Base-by-base conservation (phyloP, 345 rosid species). In the Cardamine resedifolia region DNA sequence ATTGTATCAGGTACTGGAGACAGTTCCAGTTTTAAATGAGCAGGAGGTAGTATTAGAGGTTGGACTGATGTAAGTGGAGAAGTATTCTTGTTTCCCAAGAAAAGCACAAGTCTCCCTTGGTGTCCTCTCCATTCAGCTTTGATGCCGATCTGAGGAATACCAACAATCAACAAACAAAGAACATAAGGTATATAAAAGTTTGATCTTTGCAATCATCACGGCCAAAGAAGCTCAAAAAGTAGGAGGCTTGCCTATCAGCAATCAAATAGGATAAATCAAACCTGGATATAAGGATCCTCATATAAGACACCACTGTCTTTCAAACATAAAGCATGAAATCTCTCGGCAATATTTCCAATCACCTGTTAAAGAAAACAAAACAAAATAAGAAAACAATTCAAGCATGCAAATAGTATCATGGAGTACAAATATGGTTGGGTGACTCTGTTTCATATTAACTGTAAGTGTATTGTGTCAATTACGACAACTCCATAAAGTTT, bases 101-200 rank as follows among this genome's bases (percentile, higher is more conserved):
- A 95, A 95, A 70, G 93, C 34, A 90, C 88, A 73, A 95, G 88
- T 69, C 94, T 92, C 31, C 98, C 99, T 20, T 85, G 96, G 65
- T 92, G 96, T 49, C 79, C 94, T 70, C 89, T 83, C 99, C 98
- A 91, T 62, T 95, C 99, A 60, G 98, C 98, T 84, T 95, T 95
- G 62, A 91, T 83, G 50, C 99, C 99, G 68, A 95, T 87, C 99
- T 95, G 83, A 53, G 30, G 73, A 76, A 34, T 65, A 58, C 48
- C 19, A 71, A 65, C 56, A 70, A 52, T 78, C 52, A 48, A 68
- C 39, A 60, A 48, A 60, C 28, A 52, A 69, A 59, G 45, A 52
- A 45, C 52, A 19, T 44, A 18, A 44, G 34, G 19, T 16, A 60
- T 21, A 52, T 12, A 33, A 33, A 30, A 11, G 15, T 28, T 60